phyloP scores from a whole-genome alignment of 768 basidiomycete genomes.

The button mushroom (Agaricus bisporus) region DNA sequence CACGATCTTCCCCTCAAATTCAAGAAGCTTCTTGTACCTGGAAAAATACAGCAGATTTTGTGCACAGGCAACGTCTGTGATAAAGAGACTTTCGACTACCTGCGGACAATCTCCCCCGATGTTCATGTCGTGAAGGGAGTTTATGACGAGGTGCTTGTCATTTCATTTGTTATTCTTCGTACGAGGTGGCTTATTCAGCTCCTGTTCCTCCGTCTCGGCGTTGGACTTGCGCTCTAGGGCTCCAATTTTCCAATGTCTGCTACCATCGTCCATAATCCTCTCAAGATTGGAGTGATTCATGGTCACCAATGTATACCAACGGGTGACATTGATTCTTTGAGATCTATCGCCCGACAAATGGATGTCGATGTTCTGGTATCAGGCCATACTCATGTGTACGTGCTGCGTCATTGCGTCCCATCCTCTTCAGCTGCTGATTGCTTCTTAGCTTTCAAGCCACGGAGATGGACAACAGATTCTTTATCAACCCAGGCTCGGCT shows the following conservation, averaged over 20 bases:
- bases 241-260: slow-evolving; percentile 73
- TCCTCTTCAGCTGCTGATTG: not conserved
- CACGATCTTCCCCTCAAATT: slow-evolving; percentile 95
- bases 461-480: slow-evolving; percentile 88
- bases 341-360: slow-evolving; percentile 87
- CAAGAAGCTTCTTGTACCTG: slow-evolving; percentile 91
- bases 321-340: slow-evolving; percentile 88
- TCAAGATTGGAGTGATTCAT: slow-evolving; percentile 89
- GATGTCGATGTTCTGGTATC: slow-evolving; percentile 94
- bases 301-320: slow-evolving; percentile 92
- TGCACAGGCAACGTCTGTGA: slow-evolving; percentile 98
- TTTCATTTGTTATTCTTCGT: not conserved
- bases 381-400: slow-evolving; percentile 92
- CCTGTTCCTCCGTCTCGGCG: not conserved
- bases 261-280: slow-evolving; percentile 75
- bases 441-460: slow-evolving; percentile 80
- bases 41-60: slow-evolving; percentile 96
- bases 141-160: slow-evolving; percentile 75
- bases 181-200: not conserved
- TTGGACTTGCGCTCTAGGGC: slow-evolving; percentile 31
- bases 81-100: slow-evolving; percentile 94
- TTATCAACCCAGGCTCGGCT: slow-evolving; percentile 92
- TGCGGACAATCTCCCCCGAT: slow-evolving; percentile 90
- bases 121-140: slow-evolving; percentile 91
- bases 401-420: slow-evolving; percentile 5